phyloP scores from a whole-genome alignment of 257 asterid species.

The Sherardia arvensis region DNA sequence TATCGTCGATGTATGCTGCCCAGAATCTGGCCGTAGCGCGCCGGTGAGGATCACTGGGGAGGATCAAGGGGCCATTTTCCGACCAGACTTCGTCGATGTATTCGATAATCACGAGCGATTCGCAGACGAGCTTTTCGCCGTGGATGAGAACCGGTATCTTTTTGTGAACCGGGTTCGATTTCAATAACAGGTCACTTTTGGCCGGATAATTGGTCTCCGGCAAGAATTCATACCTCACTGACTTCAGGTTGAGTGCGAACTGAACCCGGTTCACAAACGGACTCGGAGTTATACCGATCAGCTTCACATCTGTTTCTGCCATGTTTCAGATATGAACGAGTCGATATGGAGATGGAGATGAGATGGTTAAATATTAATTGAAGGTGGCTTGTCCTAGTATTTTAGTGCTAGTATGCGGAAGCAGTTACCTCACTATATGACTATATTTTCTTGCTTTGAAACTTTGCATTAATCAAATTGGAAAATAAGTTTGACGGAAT shows the following conservation, averaged over 20 bases:
- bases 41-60: not conserved
- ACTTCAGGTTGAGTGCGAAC: slow-evolving; percentile 43
- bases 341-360: not conserved
- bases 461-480: not conserved
- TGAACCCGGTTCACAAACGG: slow-evolving; percentile 32
- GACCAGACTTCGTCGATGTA: slow-evolving; percentile 36
- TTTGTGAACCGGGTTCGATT: slow-evolving; percentile 42
- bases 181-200: slow-evolving; percentile 33
- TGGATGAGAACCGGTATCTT: slow-evolving; percentile 48
- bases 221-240: slow-evolving; percentile 32
- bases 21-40: not conserved
- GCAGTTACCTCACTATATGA: not conserved
- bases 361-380: not conserved
- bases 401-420: not conserved
- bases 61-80: not conserved
- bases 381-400: no score
- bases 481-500: no score
- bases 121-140: slow-evolving; percentile 26
- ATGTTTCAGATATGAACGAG: no score
- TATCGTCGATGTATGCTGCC: slow-evolving; percentile 26
- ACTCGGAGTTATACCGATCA: slow-evolving; percentile 29
- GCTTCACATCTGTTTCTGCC: slow-evolving; percentile 27
- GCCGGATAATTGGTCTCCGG: slow-evolving; percentile 12
- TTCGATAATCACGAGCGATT: slow-evolving; percentile 39
- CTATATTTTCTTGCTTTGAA: not conserved